Evolutionary conservation across 805 yeast genomes (phyloP).

Genomic region (Kuraishia capsulata): DNA sequence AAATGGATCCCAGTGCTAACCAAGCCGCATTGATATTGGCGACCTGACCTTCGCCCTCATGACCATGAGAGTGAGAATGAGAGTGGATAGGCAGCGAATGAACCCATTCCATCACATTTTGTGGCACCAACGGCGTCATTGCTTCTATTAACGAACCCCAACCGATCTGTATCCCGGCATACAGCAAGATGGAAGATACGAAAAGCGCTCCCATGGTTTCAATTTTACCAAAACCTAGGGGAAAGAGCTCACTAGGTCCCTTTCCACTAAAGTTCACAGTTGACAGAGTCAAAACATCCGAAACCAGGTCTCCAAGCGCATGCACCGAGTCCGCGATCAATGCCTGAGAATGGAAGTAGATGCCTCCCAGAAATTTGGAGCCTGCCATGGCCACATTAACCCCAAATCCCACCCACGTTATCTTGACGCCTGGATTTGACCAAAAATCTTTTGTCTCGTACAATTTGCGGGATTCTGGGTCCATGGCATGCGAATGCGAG

Average conservation of each 20-base stretch:
- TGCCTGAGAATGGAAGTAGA: slow-evolving; percentile 90
- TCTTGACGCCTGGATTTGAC: slow-evolving; percentile 79
- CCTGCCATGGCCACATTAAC: slow-evolving; percentile 82
- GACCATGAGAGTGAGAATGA: slow-evolving; percentile 42
- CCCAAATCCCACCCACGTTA: slow-evolving; percentile 84
- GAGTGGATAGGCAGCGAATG: slow-evolving; percentile 41
- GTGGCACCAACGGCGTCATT: slow-evolving; percentile 60
- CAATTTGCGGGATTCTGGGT: slow-evolving; percentile 36
- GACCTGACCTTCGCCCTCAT: slow-evolving; percentile 18
- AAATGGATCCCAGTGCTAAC: slow-evolving; percentile 86
- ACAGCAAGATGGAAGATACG: slow-evolving; percentile 71
- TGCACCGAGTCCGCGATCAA: slow-evolving; percentile 92
- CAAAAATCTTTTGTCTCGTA: slow-evolving; percentile 32
- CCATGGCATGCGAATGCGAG: slow-evolving; percentile 29
- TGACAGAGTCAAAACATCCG: slow-evolving; percentile 81
- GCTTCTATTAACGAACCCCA: slow-evolving; percentile 70
- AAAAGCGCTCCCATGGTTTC: slow-evolving; percentile 89
- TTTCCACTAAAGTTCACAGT: slow-evolving; percentile 74
- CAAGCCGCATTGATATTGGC: slow-evolving; percentile 90
- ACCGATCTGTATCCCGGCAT: slow-evolving; percentile 89
- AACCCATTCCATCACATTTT: slow-evolving; percentile 44
- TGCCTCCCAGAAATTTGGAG: slow-evolving; percentile 83
- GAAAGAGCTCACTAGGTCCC: slow-evolving; percentile 51
- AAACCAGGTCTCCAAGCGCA: slow-evolving; percentile 81
- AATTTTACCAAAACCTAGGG: slow-evolving; percentile 86